Evolutionary conservation across 352 stramenopile genomes (phyloP).

Genomic region (Phytophthora cajani): DNA sequence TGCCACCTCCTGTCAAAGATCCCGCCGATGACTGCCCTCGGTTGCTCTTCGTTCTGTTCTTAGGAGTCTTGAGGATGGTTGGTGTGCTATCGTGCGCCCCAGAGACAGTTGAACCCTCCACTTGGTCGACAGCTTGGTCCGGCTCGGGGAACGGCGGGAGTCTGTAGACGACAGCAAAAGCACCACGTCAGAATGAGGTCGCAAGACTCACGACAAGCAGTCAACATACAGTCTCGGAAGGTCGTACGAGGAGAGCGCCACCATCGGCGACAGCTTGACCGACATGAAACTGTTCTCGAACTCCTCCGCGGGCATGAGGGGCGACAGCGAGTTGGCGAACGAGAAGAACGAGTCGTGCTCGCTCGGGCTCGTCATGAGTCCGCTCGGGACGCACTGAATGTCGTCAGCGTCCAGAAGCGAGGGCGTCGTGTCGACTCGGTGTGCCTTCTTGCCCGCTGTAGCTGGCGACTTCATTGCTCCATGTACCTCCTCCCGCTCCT

Average conservation of each 20-base stretch:
- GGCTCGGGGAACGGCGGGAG: constrained; percentile 66
- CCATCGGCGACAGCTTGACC: constrained; percentile 64
- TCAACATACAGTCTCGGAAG: constrained; percentile 74
- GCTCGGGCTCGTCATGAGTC: constrained; percentile 36
- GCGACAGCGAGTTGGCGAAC: constrained; percentile 78
- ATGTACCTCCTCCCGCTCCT: constrained; percentile 10
- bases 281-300: constrained; percentile 72
- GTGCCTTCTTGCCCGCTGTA: background rate
- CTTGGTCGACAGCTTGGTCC: constrained; percentile 25
- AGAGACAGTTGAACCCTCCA: background rate
- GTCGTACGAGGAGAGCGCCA: constrained; percentile 55
- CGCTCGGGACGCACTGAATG: constrained; percentile 52
- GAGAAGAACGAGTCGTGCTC: constrained; percentile 86
- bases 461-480: constrained; percentile 18
- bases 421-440: constrained; percentile 7
- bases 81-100: constrained; percentile 1
- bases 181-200: constrained; percentile 13
- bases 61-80: constrained; percentile 18
- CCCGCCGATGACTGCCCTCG: constrained; percentile 21
- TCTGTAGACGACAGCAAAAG: constrained; percentile 32
- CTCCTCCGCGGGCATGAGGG: constrained; percentile 62
- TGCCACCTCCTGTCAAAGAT: constrained; percentile 32
- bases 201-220: background rate
- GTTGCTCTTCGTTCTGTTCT: constrained; percentile 9
- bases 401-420: constrained; percentile 32